phyloP scores from a whole-genome alignment of 495 filamentous ascomycete species.

The Podospora bellae-mahoneyi region DNA sequence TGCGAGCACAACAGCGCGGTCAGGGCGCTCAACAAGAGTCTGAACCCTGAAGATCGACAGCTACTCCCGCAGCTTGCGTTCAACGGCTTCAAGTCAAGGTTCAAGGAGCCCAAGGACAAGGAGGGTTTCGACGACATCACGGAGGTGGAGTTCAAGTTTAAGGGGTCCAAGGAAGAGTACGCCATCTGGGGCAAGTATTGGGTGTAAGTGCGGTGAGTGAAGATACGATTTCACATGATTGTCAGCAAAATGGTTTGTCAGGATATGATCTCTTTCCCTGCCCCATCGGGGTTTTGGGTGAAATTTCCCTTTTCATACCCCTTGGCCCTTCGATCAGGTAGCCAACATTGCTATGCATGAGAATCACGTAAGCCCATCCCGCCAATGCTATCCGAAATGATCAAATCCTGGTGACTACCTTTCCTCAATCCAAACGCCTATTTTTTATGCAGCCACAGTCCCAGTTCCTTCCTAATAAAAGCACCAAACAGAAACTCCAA shows the following conservation, averaged over 20 bases:
- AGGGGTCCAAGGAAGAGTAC: conserved; percentile 50
- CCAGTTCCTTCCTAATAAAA: background rate
- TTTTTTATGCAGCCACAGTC: background rate
- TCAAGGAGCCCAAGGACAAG: conserved; percentile 62
- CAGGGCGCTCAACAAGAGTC: conserved; percentile 63
- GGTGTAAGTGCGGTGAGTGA: conserved; percentile 42
- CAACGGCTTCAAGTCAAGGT: conserved; percentile 63
- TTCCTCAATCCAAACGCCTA: background rate
- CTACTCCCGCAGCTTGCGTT: conserved; percentile 79
- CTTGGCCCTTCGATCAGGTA: background rate
- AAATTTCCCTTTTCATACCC: background rate
- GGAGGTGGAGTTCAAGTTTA: conserved; percentile 59
- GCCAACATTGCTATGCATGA: background rate
- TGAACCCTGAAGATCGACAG: conserved; percentile 78
- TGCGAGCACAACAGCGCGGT: conserved; percentile 91
- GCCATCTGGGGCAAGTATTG: conserved; percentile 71
- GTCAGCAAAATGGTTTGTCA: background rate
- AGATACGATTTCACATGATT: background rate
- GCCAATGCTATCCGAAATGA: too few species aligned
- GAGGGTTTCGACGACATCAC: conserved; percentile 86
- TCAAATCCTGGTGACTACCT: too few species aligned
- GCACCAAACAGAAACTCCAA: background rate
- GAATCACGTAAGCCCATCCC: background rate
- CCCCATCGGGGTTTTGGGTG: background rate
- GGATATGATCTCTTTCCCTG: background rate